phyloP scores from a whole-genome alignment of 768 basidiomycete species.

The Panaeolus cyanescens region DNA sequence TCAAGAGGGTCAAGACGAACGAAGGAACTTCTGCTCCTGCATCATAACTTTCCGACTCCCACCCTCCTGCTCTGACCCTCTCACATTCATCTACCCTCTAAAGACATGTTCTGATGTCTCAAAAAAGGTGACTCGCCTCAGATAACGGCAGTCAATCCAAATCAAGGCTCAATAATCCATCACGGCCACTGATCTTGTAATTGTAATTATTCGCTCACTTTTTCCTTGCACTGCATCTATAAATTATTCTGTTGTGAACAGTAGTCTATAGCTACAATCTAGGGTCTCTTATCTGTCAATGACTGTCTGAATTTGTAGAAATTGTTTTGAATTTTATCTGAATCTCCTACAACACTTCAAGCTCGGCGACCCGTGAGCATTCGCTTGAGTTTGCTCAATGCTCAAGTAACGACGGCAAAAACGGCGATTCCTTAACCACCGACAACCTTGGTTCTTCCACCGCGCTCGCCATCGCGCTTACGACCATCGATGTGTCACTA shows the following conservation, averaged over 20 bases:
- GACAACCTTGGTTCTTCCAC: constrained; percentile 30
- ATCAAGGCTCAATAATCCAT: background rate
- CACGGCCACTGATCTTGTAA: constrained; percentile 1
- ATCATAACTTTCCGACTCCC: constrained; percentile 7
- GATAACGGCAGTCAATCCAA: too few species aligned
- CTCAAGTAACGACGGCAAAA: constrained; percentile 39
- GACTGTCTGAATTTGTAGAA: too few species aligned
- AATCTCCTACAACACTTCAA: background rate
- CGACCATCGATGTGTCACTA: constrained; percentile 36
- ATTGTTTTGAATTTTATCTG: background rate
- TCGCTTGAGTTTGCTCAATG: background rate
- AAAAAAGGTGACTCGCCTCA: too few species aligned
- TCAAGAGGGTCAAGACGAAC: constrained; percentile 49
- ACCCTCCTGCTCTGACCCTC: background rate
- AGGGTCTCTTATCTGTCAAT: background rate
- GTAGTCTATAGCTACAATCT: background rate
- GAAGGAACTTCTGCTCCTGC: constrained; percentile 24
- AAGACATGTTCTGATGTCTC: too few species aligned
- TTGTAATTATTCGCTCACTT: background rate
- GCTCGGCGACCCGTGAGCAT: too few species aligned
- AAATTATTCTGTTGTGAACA: constrained; percentile 1
- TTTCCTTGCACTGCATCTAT: background rate
- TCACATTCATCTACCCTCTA: too few species aligned
- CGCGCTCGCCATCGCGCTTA: constrained; percentile 34
- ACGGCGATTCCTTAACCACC: constrained; percentile 39